Evolutionary conservation across 495 filamentous ascomycete genomes (phyloP).

Genomic region (Penicillium paxilli): DNA sequence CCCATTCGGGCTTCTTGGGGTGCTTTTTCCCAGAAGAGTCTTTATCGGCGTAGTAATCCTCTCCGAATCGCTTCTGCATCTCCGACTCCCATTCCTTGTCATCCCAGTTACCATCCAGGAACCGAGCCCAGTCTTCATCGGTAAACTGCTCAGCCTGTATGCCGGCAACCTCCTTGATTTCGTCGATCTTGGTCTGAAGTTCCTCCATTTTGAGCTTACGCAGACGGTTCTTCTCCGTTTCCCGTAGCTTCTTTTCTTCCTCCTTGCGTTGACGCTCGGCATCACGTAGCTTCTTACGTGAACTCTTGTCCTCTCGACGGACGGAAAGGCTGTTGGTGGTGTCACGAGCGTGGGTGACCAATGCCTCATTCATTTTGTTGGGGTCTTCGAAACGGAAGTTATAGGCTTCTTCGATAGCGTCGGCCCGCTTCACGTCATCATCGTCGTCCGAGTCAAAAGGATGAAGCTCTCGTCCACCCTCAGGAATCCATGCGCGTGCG

Average conservation of each 20-base stretch:
- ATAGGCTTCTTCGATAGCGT: slow-evolving; percentile 89
- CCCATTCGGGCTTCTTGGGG: slow-evolving; percentile 90
- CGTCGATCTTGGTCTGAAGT: slow-evolving; percentile 74
- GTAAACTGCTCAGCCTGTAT: slow-evolving; percentile 62
- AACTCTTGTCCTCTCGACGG: slow-evolving; percentile 74
- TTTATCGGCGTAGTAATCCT: slow-evolving; percentile 78
- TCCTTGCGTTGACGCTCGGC: slow-evolving; percentile 74
- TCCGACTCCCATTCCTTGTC: slow-evolving; percentile 84
- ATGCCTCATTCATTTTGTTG: slow-evolving; percentile 73
- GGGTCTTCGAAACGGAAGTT: slow-evolving; percentile 97
- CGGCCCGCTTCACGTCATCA: slow-evolving; percentile 77
- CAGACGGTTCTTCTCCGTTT: slow-evolving; percentile 79
- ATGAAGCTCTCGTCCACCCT: slow-evolving; percentile 56
- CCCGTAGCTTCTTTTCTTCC: slow-evolving; percentile 70
- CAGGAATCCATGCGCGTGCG: slow-evolving; percentile 82
- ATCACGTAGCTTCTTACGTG: slow-evolving; percentile 74
- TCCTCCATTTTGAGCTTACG: slow-evolving; percentile 87
- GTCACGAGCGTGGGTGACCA: slow-evolving; percentile 86
- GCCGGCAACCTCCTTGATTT: slow-evolving; percentile 86
- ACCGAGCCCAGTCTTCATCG: slow-evolving; percentile 73
- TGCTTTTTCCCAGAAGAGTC: slow-evolving; percentile 53
- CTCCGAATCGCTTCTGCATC: slow-evolving; percentile 83
- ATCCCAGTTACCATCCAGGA: slow-evolving; percentile 85
- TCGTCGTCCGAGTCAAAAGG: slow-evolving; percentile 93
- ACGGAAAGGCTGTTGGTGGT: slow-evolving; percentile 76